These are phyloP conservation scores for Sporisorium sorghi DNA, from an alignment of 1,284 basidiomycete species.

Conservation along the genomic window DNA sequence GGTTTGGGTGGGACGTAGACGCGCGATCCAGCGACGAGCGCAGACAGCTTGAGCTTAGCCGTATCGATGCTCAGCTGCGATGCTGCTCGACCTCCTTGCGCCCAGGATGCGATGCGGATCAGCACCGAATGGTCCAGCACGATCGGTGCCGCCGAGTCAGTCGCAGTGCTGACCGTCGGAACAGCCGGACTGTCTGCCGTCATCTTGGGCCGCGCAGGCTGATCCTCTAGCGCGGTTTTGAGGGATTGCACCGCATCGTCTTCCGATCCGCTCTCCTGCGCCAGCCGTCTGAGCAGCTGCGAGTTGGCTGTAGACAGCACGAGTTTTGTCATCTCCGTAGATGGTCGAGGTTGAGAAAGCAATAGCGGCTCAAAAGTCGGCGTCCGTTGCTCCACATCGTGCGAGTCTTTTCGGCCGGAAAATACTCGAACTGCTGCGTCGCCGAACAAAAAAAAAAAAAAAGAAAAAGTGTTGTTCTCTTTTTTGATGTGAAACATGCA, in stretches of 20 bases:
- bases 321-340: slow-evolving; percentile 25
- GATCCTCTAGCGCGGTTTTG: slow-evolving; percentile 14
- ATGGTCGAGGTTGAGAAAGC: not conserved
- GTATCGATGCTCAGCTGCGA: not conserved
- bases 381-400: not conserved
- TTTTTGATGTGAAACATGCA: slow-evolving; percentile 28
- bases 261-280: not conserved
- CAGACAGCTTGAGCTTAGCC: slow-evolving; percentile 16
- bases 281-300: slow-evolving; percentile 15
- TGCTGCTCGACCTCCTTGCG: not conserved
- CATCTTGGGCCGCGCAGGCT: slow-evolving; percentile 25
- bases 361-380: not conserved
- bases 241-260: slow-evolving; percentile 23
- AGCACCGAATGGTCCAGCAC: slow-evolving; percentile 30
- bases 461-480: slow-evolving; percentile 38
- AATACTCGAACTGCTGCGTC: not conserved
- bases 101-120: slow-evolving; percentile 23
- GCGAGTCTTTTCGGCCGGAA: not conserved
- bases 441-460: too few species aligned
- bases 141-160: not conserved
- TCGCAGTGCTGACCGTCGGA: not conserved
- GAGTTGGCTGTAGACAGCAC: slow-evolving; percentile 22
- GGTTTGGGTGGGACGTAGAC: slow-evolving; percentile 44
- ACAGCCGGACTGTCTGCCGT: slow-evolving; percentile 30
- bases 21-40: slow-evolving; percentile 16